Evolutionary conservation across 2,329 filamentous ascomycete species (phyloP).

Genomic region (Cadophora luteo-olivacea): DNA sequence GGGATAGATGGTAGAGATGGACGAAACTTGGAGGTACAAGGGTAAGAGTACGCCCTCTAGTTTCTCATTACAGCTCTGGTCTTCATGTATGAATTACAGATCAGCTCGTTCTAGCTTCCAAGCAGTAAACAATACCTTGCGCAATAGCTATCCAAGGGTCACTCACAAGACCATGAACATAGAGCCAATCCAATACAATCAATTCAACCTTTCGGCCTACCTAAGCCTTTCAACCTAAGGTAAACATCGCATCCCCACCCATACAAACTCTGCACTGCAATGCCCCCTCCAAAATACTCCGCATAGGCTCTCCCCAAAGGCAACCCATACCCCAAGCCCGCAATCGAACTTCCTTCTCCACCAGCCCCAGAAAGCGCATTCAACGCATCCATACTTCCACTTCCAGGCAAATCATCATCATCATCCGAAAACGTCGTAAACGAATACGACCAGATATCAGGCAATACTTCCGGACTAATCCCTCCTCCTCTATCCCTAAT

Average conservation of each 20-base stretch:
- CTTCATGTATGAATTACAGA: too few species aligned
- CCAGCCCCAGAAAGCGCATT: slow-evolving; percentile 73
- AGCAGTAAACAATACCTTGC: too few species aligned
- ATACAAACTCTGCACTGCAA: slow-evolving; percentile 92
- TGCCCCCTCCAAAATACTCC: slow-evolving; percentile 96
- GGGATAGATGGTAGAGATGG: too few species aligned
- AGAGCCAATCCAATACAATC: background rate
- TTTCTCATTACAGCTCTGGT: too few species aligned
- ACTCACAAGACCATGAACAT: too few species aligned
- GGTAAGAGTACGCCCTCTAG: too few species aligned
- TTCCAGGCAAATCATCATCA: slow-evolving; percentile 52
- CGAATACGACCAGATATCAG: slow-evolving; percentile 94
- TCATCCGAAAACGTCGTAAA: slow-evolving; percentile 91
- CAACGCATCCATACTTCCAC: slow-evolving; percentile 68
- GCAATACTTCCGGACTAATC: slow-evolving; percentile 82
- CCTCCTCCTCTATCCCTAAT: slow-evolving; percentile 96
- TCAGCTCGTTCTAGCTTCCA: too few species aligned
- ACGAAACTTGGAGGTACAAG: too few species aligned
- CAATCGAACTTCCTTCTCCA: slow-evolving; percentile 79
- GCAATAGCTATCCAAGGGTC: too few species aligned
- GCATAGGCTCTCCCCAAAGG: slow-evolving; percentile 92
- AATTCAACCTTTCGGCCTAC: slow-evolving; percentile 27
- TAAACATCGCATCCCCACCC: slow-evolving; percentile 84
- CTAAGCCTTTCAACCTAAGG: slow-evolving; percentile 54
- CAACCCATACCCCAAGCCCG: slow-evolving; percentile 90